Percentiles rank a stretch among this genome's conserved stretches.
Evolutionary conservation across 2,329 filamentous ascomycete genomes (phyloP).

Genomic region (Fusarium caatingaense): DNA sequence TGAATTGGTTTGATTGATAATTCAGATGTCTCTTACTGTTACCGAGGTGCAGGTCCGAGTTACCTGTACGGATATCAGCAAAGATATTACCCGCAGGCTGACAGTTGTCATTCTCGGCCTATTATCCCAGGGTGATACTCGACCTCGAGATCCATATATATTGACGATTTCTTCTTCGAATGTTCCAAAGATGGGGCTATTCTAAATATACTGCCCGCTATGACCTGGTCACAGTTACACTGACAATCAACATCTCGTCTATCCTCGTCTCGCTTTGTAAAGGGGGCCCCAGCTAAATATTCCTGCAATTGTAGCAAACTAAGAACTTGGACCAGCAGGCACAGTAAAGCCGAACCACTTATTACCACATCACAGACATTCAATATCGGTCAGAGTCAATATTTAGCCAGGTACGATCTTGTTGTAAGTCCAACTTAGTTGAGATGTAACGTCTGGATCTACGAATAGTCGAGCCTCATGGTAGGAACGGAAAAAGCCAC

Average conservation of each 20-base stretch:
- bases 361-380: neutral
- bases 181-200: neutral
- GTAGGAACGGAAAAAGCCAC: conserved; percentile 1
- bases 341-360: neutral
- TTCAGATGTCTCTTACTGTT: neutral
- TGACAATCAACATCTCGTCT: conserved; percentile 1
- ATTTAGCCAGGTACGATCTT: neutral
- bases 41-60: conserved; percentile 22
- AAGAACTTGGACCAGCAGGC: conserved; percentile 1
- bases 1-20: conserved; percentile 11
- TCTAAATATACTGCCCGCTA: neutral
- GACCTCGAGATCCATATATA: neutral
- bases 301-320: conserved; percentile 5
- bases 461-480: conserved; percentile 18
- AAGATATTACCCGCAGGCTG: neutral
- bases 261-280: conserved; percentile 7
- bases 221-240: neutral
- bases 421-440: neutral
- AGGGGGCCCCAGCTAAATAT: conserved; percentile 1
- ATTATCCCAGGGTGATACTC: neutral
- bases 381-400: neutral
- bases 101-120: neutral
- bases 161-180: neutral
- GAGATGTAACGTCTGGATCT: neutral
- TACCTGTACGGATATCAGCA: neutral